phyloP scores from a whole-genome alignment of 2,329 filamentous ascomycete species.

The Atkinsonella texensis region DNA sequence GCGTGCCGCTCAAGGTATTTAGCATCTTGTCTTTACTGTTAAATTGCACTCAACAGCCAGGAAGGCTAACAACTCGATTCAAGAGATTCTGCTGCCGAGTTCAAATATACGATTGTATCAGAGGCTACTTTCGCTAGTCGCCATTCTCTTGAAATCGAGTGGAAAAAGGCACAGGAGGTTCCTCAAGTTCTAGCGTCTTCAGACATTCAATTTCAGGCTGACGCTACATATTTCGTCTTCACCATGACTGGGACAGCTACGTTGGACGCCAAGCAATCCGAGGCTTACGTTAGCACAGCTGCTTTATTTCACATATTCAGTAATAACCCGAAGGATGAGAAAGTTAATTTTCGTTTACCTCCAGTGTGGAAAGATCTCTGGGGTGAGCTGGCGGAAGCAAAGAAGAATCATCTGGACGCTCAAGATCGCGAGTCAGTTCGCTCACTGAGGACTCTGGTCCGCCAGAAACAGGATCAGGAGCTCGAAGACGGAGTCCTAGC shows the following conservation, averaged over 20 bases:
- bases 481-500: conserved; percentile 64
- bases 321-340: conserved; percentile 72
- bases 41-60: not conserved
- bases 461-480: conserved; percentile 55
- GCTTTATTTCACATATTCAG: conserved; percentile 74
- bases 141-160: conserved; percentile 61
- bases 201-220: conserved; percentile 32
- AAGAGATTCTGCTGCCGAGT: conserved; percentile 57
- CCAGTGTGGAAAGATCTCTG: conserved; percentile 76
- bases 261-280: conserved; percentile 67
- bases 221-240: conserved; percentile 46
- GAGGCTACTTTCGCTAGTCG: conserved; percentile 63
- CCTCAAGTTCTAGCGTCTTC: conserved; percentile 22
- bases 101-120: conserved; percentile 60
- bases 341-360: conserved; percentile 66
- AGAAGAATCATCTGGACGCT: conserved; percentile 58
- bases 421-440: conserved; percentile 58
- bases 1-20: conserved; percentile 65
- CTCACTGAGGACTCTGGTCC: conserved; percentile 57
- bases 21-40: not conserved
- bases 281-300: conserved; percentile 71
- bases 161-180: conserved; percentile 61
- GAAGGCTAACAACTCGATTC: not conserved
- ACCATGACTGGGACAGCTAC: conserved; percentile 67
- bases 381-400: conserved; percentile 60